A percentile compares a stretch with the other conserved stretches of the same genome.
Evolutionary conservation across 2,329 filamentous ascomycete species (phyloP).

Genomic region (Arthroderma uncinatum): DNA sequence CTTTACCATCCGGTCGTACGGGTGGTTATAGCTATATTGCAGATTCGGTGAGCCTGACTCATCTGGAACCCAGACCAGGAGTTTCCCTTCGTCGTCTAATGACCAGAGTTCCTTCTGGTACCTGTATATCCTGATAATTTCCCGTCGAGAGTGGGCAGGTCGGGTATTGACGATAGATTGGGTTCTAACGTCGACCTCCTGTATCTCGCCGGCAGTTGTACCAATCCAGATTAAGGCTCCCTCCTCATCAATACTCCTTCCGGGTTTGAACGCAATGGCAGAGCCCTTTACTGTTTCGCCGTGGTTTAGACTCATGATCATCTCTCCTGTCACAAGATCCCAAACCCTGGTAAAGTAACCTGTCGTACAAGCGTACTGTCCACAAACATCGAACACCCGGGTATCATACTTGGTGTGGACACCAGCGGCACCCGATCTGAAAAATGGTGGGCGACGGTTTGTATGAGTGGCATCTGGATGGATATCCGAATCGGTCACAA

Average conservation of each 20-base stretch:
- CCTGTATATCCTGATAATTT: constrained; percentile 75
- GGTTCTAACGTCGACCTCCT: constrained; percentile 72
- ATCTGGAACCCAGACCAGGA: constrained; percentile 79
- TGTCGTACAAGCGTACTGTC: constrained; percentile 74
- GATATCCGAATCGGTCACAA: constrained; percentile 36
- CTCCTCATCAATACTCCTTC: constrained; percentile 64
- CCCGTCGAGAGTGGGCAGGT: constrained; percentile 62
- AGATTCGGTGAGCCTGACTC: constrained; percentile 62
- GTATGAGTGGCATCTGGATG: constrained; percentile 77
- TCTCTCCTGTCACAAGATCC: constrained; percentile 71
- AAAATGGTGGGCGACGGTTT: constrained; percentile 70
- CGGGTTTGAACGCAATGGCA: constrained; percentile 75
- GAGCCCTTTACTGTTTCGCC: constrained; percentile 76
- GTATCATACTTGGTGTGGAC: constrained; percentile 81
- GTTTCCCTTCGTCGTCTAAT: constrained; percentile 73
- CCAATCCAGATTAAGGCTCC: constrained; percentile 79
- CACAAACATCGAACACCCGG: constrained; percentile 75
- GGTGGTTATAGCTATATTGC: constrained; percentile 57
- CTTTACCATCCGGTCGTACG: constrained; percentile 59
- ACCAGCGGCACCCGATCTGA: constrained; percentile 60
- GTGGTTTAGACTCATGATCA: constrained; percentile 68
- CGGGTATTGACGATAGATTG: constrained; percentile 60
- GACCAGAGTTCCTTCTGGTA: constrained; percentile 89
- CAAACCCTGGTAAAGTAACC: constrained; percentile 81
- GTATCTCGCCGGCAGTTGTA: constrained; percentile 74